phyloP scores from a whole-genome alignment of 208 protist species.

The Leishmania turanica region DNA sequence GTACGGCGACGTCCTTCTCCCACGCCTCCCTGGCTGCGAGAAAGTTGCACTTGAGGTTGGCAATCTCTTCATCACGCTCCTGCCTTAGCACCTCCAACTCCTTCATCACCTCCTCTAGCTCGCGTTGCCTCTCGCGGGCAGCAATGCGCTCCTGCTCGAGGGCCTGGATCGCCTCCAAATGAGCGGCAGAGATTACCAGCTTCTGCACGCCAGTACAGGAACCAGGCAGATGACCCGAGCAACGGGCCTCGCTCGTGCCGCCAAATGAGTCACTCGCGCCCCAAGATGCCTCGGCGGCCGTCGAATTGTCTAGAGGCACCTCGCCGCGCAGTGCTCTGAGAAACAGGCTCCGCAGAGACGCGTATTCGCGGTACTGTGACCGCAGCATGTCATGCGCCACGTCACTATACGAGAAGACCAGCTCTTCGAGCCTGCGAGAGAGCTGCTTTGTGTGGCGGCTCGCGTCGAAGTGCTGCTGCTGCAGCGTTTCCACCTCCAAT shows the following conservation, averaged over 20 bases:
- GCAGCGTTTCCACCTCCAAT: constrained; percentile 29
- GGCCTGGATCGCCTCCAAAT: constrained; percentile 54
- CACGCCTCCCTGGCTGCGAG: constrained; percentile 51
- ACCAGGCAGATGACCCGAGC: not conserved
- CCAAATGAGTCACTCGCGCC: not conserved
- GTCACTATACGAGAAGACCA: constrained; percentile 38
- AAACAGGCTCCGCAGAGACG: constrained; percentile 40
- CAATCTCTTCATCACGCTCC: constrained; percentile 62
- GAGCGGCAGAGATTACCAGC: constrained; percentile 51
- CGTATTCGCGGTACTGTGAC: constrained; percentile 57
- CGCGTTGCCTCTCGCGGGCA: constrained; percentile 43
- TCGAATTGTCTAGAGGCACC: constrained; percentile 1
- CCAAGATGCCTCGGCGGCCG: not conserved
- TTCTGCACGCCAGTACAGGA: constrained; percentile 1
- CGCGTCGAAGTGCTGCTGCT: constrained; percentile 44
- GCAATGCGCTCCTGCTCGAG: constrained; percentile 58
- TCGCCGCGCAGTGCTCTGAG: constrained; percentile 52
- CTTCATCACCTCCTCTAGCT: constrained; percentile 52
- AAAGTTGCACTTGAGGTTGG: constrained; percentile 52
- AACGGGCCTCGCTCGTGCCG: not conserved
- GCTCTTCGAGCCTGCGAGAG: constrained; percentile 37
- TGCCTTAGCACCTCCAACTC: constrained; percentile 49
- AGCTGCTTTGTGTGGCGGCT: constrained; percentile 41
- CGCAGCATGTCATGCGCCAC: constrained; percentile 33
- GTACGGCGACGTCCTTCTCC: constrained; percentile 51